phyloP scores from a whole-genome alignment of 371 early-diverging fungal genomes.

The Blakeslea trispora region DNA sequence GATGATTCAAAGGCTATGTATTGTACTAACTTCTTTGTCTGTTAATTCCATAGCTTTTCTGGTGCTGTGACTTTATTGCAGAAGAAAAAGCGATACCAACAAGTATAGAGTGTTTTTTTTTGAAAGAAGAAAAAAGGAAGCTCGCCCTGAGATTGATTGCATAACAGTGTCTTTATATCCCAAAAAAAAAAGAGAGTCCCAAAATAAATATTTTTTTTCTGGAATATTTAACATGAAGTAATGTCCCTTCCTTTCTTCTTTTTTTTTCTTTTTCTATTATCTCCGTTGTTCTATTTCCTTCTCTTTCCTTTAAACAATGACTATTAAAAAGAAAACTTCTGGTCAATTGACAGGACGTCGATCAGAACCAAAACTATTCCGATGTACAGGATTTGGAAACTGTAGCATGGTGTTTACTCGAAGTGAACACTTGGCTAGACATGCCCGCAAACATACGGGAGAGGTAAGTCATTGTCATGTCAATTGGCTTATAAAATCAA shows the following conservation, averaged over 20 bases:
- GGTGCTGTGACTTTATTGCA: slow-evolving; percentile 30
- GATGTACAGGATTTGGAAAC: slow-evolving; percentile 52
- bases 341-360: slow-evolving; percentile 7
- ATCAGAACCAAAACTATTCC: slow-evolving; percentile 44
- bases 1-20: background rate
- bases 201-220: background rate
- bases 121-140: background rate
- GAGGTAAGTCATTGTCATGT: slow-evolving; percentile 35
- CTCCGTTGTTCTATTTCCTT: background rate
- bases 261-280: slow-evolving; percentile 1
- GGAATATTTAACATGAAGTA: background rate
- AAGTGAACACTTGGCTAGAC: slow-evolving; percentile 55
- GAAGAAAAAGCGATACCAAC: background rate
- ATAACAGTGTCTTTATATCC: background rate
- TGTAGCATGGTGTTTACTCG: slow-evolving; percentile 59
- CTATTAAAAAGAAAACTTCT: slow-evolving; percentile 1
- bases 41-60: slow-evolving; percentile 26
- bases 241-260: slow-evolving; percentile 1
- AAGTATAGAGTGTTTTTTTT: too few relatives aligned
- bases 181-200: background rate
- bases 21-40: slow-evolving; percentile 2
- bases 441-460: slow-evolving; percentile 63
- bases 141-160: background rate
- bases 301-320: background rate
- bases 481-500: background rate